Percentiles rank a stretch among this genome's conserved stretches.
phyloP scores from a whole-genome alignment of 176 grass and related monocot genomes.

The Urochloa ruziziensis region DNA sequence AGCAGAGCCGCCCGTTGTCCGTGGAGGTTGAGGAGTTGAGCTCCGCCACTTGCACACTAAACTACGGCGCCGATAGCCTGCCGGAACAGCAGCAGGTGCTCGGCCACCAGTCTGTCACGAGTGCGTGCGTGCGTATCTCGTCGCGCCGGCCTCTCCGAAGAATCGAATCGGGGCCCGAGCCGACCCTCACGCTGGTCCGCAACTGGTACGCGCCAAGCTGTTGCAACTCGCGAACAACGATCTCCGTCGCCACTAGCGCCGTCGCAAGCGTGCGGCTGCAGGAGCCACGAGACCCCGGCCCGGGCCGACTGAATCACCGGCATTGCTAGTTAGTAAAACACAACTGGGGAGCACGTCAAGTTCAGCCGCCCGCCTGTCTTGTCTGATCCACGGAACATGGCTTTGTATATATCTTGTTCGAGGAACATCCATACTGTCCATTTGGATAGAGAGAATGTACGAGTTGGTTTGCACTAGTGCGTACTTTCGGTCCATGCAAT shows the following conservation, averaged over 20 bases:
- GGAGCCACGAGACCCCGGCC: too few species aligned
- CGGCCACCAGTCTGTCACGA: background rate
- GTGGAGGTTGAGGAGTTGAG: too few species aligned
- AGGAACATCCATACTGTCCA: background rate
- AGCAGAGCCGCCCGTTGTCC: too few species aligned
- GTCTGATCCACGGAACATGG: background rate
- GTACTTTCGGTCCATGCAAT: background rate
- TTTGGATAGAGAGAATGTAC: background rate
- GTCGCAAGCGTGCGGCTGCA: too few species aligned
- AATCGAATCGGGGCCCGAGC: background rate
- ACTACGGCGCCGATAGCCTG: background rate
- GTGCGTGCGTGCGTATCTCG: background rate
- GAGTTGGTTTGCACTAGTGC: background rate
- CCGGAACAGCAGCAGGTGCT: background rate
- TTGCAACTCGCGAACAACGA: background rate
- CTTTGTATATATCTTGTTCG: background rate
- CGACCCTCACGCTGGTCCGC: background rate
- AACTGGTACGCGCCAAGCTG: background rate
- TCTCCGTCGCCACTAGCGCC: too few species aligned
- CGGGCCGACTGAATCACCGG: conserved; percentile 39
- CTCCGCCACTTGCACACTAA: background rate
- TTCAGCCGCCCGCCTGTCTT: background rate
- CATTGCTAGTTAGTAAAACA: conserved; percentile 11
- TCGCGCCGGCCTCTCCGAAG: background rate
- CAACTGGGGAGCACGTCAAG: background rate